These are phyloP conservation scores for Microcyclospora pomicola DNA, from an alignment of 2,329 filamentous ascomycete species.

Conservation along the genomic window DNA sequence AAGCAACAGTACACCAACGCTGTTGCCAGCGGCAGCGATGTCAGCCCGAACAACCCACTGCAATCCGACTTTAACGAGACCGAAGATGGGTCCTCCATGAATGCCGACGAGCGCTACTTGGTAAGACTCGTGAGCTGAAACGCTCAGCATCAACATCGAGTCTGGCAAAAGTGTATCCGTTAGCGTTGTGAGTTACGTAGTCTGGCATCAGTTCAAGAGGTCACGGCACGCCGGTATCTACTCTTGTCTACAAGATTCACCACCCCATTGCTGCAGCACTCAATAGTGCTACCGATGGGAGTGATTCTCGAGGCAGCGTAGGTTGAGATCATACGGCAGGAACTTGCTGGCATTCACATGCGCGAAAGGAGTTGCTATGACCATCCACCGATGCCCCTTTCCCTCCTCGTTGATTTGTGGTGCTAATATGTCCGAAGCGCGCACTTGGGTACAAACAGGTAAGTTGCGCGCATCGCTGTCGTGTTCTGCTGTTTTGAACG, in stretches of 20 bases:
- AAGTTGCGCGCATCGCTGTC: slow-evolving; percentile 11
- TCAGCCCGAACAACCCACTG: slow-evolving; percentile 19
- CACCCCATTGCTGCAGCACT: no score
- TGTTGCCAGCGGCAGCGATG: slow-evolving; percentile 6
- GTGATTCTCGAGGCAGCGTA: slow-evolving; percentile 9
- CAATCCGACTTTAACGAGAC: slow-evolving; percentile 20
- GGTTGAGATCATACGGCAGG: slow-evolving; percentile 27
- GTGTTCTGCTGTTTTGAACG: neutral
- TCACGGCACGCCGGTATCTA: slow-evolving; percentile 26
- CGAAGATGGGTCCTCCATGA: slow-evolving; percentile 18
- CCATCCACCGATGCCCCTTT: slow-evolving; percentile 18
- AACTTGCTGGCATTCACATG: slow-evolving; percentile 27
- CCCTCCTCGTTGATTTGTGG: slow-evolving; percentile 2
- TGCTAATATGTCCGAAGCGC: slow-evolving; percentile 24
- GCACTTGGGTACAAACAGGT: slow-evolving; percentile 44
- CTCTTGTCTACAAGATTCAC: slow-evolving; percentile 2
- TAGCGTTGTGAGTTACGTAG: neutral
- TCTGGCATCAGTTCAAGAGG: slow-evolving; percentile 14
- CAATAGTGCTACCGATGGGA: slow-evolving; percentile 3
- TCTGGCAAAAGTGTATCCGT: neutral
- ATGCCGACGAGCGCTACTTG: slow-evolving; percentile 24
- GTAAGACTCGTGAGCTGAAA: slow-evolving; percentile 19
- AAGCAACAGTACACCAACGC: neutral
- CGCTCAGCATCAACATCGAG: slow-evolving; percentile 2
- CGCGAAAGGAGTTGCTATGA: slow-evolving; percentile 29